Evolutionary conservation across 1,139 yeast species (phyloP), one percentile per base, ranked within the genome.

Genomic region (Suhomyces chickasaworum): DNA sequence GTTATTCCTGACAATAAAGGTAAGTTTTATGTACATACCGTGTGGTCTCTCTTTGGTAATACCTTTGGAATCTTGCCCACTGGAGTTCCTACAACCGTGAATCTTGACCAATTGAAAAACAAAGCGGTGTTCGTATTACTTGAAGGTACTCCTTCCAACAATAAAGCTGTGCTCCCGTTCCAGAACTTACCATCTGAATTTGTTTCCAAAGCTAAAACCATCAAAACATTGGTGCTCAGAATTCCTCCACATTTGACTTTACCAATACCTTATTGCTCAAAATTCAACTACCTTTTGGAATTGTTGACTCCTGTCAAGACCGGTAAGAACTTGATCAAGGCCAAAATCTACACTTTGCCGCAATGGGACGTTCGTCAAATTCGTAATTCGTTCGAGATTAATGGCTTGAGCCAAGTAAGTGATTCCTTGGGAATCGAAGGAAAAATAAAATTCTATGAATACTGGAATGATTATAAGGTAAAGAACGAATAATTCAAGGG

Each of bases 91-190:
- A 42, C 54, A 47, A 36, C 51, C 56, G 61, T 53, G 25, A 53
- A 47, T 3, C 60, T 61, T 33, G 48, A 59, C 3, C 56, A 57
- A 16, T 58, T 68, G 15, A 60, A 61, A 25, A 59, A 62, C 12
- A 71, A 71, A 39, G 64, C 72, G n/a, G 70, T 77, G 2, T 79
- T 72, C 49, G 57, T 83, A 39, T 76, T 85, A 42, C 68, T 81
- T 17, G 95, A 86, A 58, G 90, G 90, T 0, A 83, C 90, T 0
- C 72, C 89, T 0, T 78, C 89, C 1, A 86, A 85, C 58, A 86
- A 86, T 47, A 80, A 78, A 53, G 74, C 84, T 0, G 59, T 83
- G 0, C 66, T 83, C 46, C 83, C 84, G 13, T 79, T 81, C 51
- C 50, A 42, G 23, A 27, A 20, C 7, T 25, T 44, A 20, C 55